Evolutionary conservation across 805 yeast species (phyloP), one percentile per base, ranked within the genome.

Genomic region (Candida alai): DNA sequence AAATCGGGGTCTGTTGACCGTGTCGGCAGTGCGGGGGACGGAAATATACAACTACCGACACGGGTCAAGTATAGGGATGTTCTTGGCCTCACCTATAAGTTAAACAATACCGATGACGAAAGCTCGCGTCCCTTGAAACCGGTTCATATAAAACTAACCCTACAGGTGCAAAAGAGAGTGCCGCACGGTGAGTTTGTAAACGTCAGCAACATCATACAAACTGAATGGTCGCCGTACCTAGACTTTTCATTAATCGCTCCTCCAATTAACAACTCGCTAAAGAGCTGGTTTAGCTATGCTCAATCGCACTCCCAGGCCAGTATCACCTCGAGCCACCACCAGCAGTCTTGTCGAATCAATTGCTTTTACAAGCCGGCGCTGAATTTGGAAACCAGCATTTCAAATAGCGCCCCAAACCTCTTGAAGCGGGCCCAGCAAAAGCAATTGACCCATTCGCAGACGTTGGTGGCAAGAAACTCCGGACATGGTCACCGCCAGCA

Each of bases 221-320:
- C 70, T 4, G 46, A 49, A 28, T 65, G 71, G 73, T 40, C 60
- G 7, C 73, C 74, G 3, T 45, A 47, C 28, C 45, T 66, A 24
- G 73, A 61, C 35, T 54, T 66, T 42, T 52, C 54, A 36, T 47
- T 60, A 18, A 49, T 47, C 39, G 68, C 67, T 3, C 66, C 61
- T 5, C 69, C 72, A 8, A 56, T 60, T 20, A 65, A 56, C 37
- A 63, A 58, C 40, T 52, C 61, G 1, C 43, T 62, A 22, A 66
- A 65, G 34, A 44, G 62, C 3, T 28, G 54, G 4, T 36, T 39
- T 5, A 41, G 40, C 27, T 40, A 43, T 28, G 43, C 55, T 4
- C 58, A 49, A 19, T 25, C 42, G 10, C 55, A 48, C 28, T 37
- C 53, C 6, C 65, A 47, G 34, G 44, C 47, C 15, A 40, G 32